A percentile compares a stretch with the other conserved stretches of the same genome.
Evolutionary conservation across 2,329 filamentous ascomycete species (phyloP).

Genomic region (Akanthomyces uredinophilus): DNA sequence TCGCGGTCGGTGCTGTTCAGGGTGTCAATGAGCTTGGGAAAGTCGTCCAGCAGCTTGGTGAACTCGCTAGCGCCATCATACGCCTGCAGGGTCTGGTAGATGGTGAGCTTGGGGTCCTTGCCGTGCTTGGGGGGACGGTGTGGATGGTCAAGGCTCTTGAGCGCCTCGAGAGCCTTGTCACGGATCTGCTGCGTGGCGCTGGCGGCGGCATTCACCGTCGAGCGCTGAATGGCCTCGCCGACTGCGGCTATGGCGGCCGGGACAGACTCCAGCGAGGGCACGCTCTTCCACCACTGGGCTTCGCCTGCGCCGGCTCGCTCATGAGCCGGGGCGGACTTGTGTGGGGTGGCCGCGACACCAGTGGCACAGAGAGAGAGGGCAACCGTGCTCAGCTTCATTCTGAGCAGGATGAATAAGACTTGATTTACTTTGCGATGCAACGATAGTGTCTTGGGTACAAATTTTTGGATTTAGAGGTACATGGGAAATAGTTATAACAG

Average conservation of each 20-base stretch:
- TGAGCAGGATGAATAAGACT: background rate
- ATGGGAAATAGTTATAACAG: background rate
- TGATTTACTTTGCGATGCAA: background rate
- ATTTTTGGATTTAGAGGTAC: background rate
- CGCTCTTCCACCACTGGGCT: background rate
- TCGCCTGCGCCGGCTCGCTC: background rate
- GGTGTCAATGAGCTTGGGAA: conserved; percentile 63
- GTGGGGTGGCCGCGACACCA: conserved; percentile 3
- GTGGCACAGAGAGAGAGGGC: conserved; percentile 4
- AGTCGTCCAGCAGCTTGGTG: conserved; percentile 67
- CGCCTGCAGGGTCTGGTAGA: conserved; percentile 73
- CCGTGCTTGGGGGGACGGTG: background rate
- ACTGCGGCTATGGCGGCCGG: background rate
- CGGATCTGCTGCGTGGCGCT: conserved; percentile 10
- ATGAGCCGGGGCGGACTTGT: background rate
- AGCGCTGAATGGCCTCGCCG: conserved; percentile 10
- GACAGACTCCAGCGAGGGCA: conserved; percentile 1
- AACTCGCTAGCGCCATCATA: conserved; percentile 75
- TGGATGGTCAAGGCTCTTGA: conserved; percentile 9
- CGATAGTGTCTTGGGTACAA: background rate
- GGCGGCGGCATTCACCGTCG: conserved; percentile 4
- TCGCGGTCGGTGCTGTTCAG: conserved; percentile 72
- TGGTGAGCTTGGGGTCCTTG: conserved; percentile 54
- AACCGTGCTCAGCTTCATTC: conserved; percentile 7
- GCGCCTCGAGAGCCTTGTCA: conserved; percentile 8